phyloP scores from a whole-genome alignment of 2,329 filamentous ascomycete species.

The Emydomyces testavorans region DNA sequence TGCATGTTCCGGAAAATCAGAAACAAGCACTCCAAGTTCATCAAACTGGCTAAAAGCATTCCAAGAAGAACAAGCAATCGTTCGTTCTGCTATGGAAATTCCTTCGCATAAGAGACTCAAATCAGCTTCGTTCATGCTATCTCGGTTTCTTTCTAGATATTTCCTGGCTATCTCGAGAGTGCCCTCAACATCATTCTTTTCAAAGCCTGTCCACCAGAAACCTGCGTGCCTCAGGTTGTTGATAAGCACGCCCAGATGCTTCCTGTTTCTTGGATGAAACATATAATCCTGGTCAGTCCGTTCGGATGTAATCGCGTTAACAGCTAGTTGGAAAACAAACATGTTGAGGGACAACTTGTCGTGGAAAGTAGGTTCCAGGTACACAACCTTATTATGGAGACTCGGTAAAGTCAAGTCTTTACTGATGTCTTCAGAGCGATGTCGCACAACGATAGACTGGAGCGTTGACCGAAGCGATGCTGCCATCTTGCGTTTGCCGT shows the following conservation, averaged over 20 bases:
- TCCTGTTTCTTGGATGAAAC: constrained; percentile 65
- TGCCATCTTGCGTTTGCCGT: constrained; percentile 39
- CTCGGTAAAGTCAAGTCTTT: constrained; percentile 54
- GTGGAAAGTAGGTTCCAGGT: constrained; percentile 70
- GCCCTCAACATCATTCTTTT: constrained; percentile 47
- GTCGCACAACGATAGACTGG: constrained; percentile 71
- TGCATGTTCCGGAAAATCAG: constrained; percentile 52
- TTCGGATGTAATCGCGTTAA: constrained; percentile 82
- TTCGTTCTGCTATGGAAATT: constrained; percentile 51
- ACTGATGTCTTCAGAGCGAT: constrained; percentile 59
- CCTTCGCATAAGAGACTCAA: constrained; percentile 49
- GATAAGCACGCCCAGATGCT: constrained; percentile 56
- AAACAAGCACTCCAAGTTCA: constrained; percentile 64
- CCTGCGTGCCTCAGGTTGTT: constrained; percentile 70
- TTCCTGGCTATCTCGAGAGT: constrained; percentile 54
- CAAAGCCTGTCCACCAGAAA: constrained; percentile 76
- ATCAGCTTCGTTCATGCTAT: constrained; percentile 52
- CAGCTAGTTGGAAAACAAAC: constrained; percentile 71
- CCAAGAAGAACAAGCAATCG: constrained; percentile 53
- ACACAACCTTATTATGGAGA: constrained; percentile 58
- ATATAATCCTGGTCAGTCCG: constrained; percentile 75
- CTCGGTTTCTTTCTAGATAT: constrained; percentile 54
- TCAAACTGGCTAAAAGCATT: constrained; percentile 56
- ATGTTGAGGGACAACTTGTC: constrained; percentile 74
- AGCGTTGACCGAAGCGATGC: constrained; percentile 52